Conservation (phyloP, 306 rosid genomes). For the Dryas octopetala region DNA sequence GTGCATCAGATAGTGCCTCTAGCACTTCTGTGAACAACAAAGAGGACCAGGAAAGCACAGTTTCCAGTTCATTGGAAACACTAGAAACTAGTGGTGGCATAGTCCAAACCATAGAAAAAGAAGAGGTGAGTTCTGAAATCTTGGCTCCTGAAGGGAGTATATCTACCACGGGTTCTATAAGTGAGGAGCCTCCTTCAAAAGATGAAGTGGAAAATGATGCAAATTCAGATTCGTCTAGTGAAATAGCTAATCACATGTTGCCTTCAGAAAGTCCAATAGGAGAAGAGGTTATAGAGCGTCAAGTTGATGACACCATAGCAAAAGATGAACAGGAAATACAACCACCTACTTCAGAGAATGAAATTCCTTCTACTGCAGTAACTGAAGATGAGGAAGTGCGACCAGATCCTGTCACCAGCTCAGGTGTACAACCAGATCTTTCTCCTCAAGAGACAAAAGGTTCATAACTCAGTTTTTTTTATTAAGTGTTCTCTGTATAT, state of each 20-base stretch:
- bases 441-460: constrained; percentile 45
- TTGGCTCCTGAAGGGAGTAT: constrained; percentile 38
- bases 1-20: constrained; percentile 35
- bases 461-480: constrained; percentile 26
- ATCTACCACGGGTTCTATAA: constrained; percentile 25
- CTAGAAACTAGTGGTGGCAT: constrained; percentile 25
- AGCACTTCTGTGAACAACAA: constrained; percentile 31
- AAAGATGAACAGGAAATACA: constrained; percentile 46
- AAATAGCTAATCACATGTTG: constrained; percentile 24
- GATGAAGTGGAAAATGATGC: constrained; percentile 40
- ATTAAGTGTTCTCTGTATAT: neutral
- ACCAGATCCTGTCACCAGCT: constrained; percentile 39
- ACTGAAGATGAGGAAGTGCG: constrained; percentile 39
- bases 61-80: constrained; percentile 28
- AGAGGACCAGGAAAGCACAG: constrained; percentile 23
- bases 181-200: constrained; percentile 38
- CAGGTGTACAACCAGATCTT: constrained; percentile 42
- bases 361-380: constrained; percentile 35
- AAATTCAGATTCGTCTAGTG: constrained; percentile 35
- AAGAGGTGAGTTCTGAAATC: constrained; percentile 38
- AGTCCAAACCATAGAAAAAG: constrained; percentile 31
- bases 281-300: constrained; percentile 38
- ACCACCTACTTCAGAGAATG: constrained; percentile 34
- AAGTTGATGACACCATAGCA: constrained; percentile 31
- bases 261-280: constrained; percentile 35